Conservation (phyloP, 2,329 filamentous ascomycete species). For the Diaporthe amygdali region DNA sequence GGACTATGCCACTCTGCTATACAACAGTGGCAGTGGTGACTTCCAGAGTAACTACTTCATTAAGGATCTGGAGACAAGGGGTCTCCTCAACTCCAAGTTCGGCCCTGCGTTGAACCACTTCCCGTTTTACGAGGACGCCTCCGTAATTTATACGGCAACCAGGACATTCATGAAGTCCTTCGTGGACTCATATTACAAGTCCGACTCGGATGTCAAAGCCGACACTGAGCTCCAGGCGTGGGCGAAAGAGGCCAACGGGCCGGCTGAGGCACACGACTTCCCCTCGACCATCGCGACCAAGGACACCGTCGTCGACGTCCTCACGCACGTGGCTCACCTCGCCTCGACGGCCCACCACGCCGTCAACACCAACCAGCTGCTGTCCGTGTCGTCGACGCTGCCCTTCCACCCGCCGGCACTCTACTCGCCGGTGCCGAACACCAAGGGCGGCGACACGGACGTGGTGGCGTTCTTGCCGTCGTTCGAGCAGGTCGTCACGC, state of each 20-base stretch:
- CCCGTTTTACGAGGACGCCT: conserved; percentile 50
- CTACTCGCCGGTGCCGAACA: conserved; percentile 42
- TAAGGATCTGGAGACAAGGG: conserved; percentile 41
- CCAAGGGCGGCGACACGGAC: conserved; percentile 41
- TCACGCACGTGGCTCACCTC: conserved; percentile 46
- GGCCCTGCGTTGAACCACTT: conserved; percentile 46
- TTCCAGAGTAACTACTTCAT: conserved; percentile 46
- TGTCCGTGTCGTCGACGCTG: conserved; percentile 40
- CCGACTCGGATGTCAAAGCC: conserved; percentile 34
- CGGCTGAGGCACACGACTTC: conserved; percentile 46
- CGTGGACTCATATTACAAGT: conserved; percentile 49
- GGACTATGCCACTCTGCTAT: conserved; percentile 35
- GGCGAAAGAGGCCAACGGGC: conserved; percentile 44
- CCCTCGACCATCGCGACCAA: conserved; percentile 33
- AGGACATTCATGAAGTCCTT: conserved; percentile 44
- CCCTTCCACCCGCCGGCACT: conserved; percentile 49
- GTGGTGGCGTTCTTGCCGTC: conserved; percentile 42
- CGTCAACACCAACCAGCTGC: conserved; percentile 47
- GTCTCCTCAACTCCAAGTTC: conserved; percentile 42
- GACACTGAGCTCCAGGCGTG: conserved; percentile 51
- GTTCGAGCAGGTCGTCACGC: conserved; percentile 36
- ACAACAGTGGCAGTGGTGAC: conserved; percentile 34
- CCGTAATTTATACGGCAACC: conserved; percentile 41
- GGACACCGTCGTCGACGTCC: conserved; percentile 43
- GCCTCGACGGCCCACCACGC: conserved; percentile 45